Evolutionary conservation across 2,329 filamentous ascomycete species (phyloP).

Genomic region (Thermoascus crustaceus): DNA sequence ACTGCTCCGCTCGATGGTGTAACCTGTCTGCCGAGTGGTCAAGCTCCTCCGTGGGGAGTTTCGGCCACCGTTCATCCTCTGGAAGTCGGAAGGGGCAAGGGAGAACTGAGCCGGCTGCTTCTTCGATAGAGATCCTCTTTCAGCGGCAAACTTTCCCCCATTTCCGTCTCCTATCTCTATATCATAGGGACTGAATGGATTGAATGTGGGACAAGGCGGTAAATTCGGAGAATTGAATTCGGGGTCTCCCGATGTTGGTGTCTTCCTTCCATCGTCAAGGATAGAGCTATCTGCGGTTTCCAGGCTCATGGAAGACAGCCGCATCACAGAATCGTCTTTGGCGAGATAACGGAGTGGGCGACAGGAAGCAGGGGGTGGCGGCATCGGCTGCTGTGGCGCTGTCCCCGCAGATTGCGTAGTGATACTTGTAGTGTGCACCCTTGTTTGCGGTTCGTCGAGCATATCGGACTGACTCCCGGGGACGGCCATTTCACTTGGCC

Average conservation of each 20-base stretch:
- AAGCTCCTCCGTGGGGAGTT: conserved; percentile 26
- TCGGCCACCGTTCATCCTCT: conserved; percentile 15
- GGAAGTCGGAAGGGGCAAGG: conserved; percentile 15
- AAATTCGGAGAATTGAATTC: conserved; percentile 23
- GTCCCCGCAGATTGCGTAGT: conserved; percentile 25
- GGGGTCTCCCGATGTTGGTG: conserved; percentile 19
- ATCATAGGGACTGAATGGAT: conserved; percentile 30
- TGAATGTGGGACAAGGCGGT: conserved; percentile 26
- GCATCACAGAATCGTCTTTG: conserved; percentile 26
- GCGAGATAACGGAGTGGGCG: conserved; percentile 25
- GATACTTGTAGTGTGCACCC: conserved; percentile 25
- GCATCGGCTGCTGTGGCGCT: conserved; percentile 29
- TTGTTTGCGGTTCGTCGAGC: conserved; percentile 16
- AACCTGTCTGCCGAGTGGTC: conserved; percentile 23
- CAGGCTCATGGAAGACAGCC: conserved; percentile 29
- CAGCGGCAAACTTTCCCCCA: conserved; percentile 19
- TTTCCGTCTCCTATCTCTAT: conserved; percentile 24
- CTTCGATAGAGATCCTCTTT: conserved; percentile 14
- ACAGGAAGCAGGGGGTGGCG: conserved; percentile 25
- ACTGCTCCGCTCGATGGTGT: conserved; percentile 17
- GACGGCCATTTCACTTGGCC: conserved; percentile 16
- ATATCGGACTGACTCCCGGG: conserved; percentile 15
- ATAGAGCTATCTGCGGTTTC: conserved; percentile 34
- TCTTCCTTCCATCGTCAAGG: conserved; percentile 23
- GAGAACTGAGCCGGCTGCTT: conserved; percentile 17